Conservation (phyloP, 2,329 filamentous ascomycete genomes). For the Botrytis paeoniae region DNA sequence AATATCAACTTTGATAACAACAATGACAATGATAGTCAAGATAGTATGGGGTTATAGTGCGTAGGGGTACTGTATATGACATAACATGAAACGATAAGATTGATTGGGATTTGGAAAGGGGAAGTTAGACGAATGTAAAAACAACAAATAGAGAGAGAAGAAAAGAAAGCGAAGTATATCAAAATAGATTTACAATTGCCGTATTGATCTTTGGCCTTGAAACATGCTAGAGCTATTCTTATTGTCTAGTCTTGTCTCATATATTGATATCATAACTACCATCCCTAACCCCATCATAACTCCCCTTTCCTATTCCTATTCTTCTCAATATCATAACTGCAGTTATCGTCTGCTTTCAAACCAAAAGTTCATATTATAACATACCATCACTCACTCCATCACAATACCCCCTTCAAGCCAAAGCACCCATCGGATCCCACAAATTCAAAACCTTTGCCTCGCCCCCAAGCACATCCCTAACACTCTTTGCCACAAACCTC, state of each 20-base stretch:
- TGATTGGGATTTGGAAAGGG: too few species aligned
- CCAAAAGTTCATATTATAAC: neutral
- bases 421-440: constrained; percentile 77
- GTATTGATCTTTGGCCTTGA: neutral
- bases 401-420: constrained; percentile 49
- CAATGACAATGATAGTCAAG: too few species aligned
- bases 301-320: neutral
- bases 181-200: neutral
- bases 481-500: constrained; percentile 59
- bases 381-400: neutral
- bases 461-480: constrained; percentile 67
- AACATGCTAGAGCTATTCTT: neutral
- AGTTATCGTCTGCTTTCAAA: neutral
- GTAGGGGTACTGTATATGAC: too few species aligned
- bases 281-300: neutral
- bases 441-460: constrained; percentile 68
- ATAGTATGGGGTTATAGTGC: too few species aligned
- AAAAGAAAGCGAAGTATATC: too few species aligned
- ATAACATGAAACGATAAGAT: too few species aligned
- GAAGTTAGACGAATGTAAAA: too few species aligned
- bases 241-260: neutral
- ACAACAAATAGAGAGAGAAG: too few species aligned
- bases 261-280: neutral
- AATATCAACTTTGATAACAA: too few species aligned
- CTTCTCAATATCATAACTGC: neutral